phyloP scores from a whole-genome alignment of 2,329 filamentous ascomycete genomes.

The Cladosporium sp. region DNA sequence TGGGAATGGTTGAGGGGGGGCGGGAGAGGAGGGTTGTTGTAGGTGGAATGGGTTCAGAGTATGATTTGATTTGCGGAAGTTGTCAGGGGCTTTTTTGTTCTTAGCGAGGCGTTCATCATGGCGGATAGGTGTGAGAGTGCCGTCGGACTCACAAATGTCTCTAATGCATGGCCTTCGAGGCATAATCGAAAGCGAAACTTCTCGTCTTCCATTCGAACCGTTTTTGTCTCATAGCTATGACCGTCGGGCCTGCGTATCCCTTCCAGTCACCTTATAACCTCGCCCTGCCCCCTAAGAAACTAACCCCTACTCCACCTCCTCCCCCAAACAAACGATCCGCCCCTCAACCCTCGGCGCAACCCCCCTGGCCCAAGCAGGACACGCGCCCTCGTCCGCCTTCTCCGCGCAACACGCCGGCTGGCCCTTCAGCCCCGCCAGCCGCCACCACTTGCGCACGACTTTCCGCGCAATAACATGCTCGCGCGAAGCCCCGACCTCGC shows the following conservation, averaged over 20 bases:
- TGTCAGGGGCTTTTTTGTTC: no score
- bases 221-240: no score
- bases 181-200: no score
- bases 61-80: no score
- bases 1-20: constrained; percentile 1
- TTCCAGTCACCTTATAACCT: background rate
- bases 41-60: no score
- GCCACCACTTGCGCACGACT: constrained; percentile 68
- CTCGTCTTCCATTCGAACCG: no score
- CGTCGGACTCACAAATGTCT: no score
- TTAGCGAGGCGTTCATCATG: no score
- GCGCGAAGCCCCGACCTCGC: constrained; percentile 38
- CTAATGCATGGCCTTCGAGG: no score
- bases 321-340: constrained; percentile 48
- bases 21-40: no score
- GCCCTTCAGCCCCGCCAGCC: constrained; percentile 56
- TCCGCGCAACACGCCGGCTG: constrained; percentile 46
- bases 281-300: background rate
- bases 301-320: background rate
- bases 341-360: constrained; percentile 75
- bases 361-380: constrained; percentile 68
- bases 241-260: no score
- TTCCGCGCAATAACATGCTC: constrained; percentile 55
- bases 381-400: constrained; percentile 32
- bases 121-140: no score